Conservation (phyloP, 768 basidiomycete genomes). For the Chalciporus sphaerocephalus region DNA sequence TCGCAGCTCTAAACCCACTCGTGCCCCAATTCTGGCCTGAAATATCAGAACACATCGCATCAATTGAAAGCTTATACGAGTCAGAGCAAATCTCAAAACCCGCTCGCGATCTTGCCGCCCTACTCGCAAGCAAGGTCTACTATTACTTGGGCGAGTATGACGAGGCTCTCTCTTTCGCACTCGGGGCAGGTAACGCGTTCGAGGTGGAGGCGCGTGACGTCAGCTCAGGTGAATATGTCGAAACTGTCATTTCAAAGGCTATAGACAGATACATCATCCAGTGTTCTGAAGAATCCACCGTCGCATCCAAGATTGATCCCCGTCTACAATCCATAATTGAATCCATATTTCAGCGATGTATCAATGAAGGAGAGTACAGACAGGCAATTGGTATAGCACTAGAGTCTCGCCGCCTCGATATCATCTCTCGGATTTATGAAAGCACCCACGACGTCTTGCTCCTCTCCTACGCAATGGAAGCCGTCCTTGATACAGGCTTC, state of each 20-base stretch:
- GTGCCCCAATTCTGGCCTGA: constrained; percentile 98
- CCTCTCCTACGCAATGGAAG: constrained; percentile 88
- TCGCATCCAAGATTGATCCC: constrained; percentile 65
- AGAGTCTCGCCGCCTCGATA: constrained; percentile 83
- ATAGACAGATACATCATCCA: constrained; percentile 88
- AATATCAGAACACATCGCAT: constrained; percentile 89
- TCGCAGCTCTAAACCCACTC: constrained; percentile 73
- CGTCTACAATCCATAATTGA: constrained; percentile 83
- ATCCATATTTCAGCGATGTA: constrained; percentile 80
- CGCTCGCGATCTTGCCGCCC: constrained; percentile 77
- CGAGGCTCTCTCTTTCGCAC: constrained; percentile 92
- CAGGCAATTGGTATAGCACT: constrained; percentile 97
- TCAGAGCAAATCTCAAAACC: constrained; percentile 66
- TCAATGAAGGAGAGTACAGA: constrained; percentile 84
- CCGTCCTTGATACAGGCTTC: constrained; percentile 85
- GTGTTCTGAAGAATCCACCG: constrained; percentile 50
- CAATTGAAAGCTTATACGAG: constrained; percentile 90
- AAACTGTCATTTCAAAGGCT: constrained; percentile 93
- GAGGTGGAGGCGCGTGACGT: constrained; percentile 60
- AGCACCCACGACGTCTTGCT: constrained; percentile 71
- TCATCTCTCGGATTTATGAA: constrained; percentile 74
- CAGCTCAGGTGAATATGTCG: constrained; percentile 82
- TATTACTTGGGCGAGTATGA: constrained; percentile 95
- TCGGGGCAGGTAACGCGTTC: constrained; percentile 85
- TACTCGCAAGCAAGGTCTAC: constrained; percentile 97